Percentiles rank a stretch among this genome's conserved stretches.
Conservation (phyloP, 768 basidiomycete genomes). For the Termitomyces sp. region DNA sequence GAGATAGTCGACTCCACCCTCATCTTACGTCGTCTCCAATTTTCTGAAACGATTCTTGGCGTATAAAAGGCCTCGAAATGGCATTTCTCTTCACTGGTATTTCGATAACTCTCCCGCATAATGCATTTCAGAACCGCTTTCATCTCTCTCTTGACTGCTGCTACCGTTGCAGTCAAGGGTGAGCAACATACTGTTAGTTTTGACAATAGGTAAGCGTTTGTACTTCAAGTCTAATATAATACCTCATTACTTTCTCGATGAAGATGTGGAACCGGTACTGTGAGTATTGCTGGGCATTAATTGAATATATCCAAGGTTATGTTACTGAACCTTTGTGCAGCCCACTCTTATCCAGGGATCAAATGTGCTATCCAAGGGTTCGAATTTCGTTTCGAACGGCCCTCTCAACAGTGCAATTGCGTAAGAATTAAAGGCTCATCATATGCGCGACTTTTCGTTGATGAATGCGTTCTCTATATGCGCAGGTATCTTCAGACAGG, state of each 20-base stretch:
- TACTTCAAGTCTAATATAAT: background rate
- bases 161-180: constrained; percentile 18
- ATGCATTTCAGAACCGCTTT: constrained; percentile 13
- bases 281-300: constrained; percentile 9
- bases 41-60: background rate
- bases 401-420: constrained; percentile 31
- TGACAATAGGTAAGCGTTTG: constrained; percentile 22
- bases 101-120: background rate
- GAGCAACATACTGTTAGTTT: constrained; percentile 35
- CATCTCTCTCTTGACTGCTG: constrained; percentile 14
- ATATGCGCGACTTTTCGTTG: background rate
- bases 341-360: constrained; percentile 27
- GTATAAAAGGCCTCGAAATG: background rate
- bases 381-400: constrained; percentile 21
- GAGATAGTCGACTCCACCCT: background rate
- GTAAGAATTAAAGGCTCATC: constrained; percentile 16
- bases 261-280: constrained; percentile 31
- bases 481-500: constrained; percentile 28
- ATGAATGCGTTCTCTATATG: background rate
- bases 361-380: constrained; percentile 27
- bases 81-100: background rate
- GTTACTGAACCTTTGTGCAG: constrained; percentile 9
- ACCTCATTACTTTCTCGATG: too few relatives aligned
- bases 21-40: background rate
- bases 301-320: background rate